Evolutionary conservation across 352 stramenopile genomes (phyloP), one percentile per base, ranked within the genome.

Genomic region (Pythium sukuiense): DNA sequence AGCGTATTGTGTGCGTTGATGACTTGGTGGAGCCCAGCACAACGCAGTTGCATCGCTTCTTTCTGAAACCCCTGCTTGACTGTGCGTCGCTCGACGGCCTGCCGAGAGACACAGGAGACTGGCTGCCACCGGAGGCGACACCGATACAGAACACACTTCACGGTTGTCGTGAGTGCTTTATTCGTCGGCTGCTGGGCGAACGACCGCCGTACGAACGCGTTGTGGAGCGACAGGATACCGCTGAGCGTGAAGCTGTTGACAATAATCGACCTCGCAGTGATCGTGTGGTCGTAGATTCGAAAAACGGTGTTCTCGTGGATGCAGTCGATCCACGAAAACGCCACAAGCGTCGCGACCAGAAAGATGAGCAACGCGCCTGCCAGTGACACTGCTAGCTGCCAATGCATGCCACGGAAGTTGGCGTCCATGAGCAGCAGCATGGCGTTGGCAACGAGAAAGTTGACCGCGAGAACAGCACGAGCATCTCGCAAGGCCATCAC

Each of bases 351-450:
- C 45, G 45, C 18, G 9, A 52, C 20, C 6, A 52, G 6, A 6
- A 29, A 5, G n/a, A 29, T 52, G n/a, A 52, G 18, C 2, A 52
- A 7, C 18, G 45, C 45, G 0, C 18, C 18, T 13, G n/a, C 18
- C 18, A 52, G 45, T 12, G 24, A 30, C 6, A 52, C 24, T 29
- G 14, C 11, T 3, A 30, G 3, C 24, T 52, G 45, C 5, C 45
- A 14, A 6, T 30, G 1, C n/a, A 52, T 52, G 18, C n/a, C 45
- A 14, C 20, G 45, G 24, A 52, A 52, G 20, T 52, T 52, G 45
- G 45, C 45, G 8, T 52, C 45, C 45, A 52, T 52, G 45, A 52
- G n/a, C 18, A 30, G 45, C n/a, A 52, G 45, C n/a, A 52, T 52
- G 45, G 24, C 18, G 16, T 30, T 52, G 6, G 37, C 16, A 11